These are phyloP conservation scores for Spiromastix sp. DNA, from an alignment of 2,329 filamentous ascomycete species.

Conservation along the genomic window DNA sequence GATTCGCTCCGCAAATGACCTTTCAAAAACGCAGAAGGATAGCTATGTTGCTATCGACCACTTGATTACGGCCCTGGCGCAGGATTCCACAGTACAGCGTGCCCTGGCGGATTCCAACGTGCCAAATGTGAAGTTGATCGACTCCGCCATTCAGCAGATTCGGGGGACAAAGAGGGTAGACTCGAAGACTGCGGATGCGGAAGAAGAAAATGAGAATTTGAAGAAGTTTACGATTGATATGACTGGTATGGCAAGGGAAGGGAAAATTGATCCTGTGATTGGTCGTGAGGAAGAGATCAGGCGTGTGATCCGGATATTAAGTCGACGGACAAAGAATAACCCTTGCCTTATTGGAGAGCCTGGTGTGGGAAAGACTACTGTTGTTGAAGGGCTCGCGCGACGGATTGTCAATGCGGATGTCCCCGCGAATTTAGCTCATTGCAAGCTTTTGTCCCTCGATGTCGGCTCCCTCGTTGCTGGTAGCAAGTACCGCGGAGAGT, in stretches of 20 bases:
- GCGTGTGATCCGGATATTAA: slow-evolving; percentile 82
- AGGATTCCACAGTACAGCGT: slow-evolving; percentile 64
- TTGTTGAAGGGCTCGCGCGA: slow-evolving; percentile 89
- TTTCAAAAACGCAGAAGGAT: slow-evolving; percentile 97
- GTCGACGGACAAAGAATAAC: slow-evolving; percentile 94
- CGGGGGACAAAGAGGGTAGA: slow-evolving; percentile 89
- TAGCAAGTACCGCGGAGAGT: slow-evolving; percentile 97
- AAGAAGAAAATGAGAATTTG: slow-evolving; percentile 87
- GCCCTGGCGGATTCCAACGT: slow-evolving; percentile 79
- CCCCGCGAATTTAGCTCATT: slow-evolving; percentile 86
- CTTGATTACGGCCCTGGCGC: slow-evolving; percentile 72
- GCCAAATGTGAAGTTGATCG: slow-evolving; percentile 80
- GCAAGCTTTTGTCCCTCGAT: slow-evolving; percentile 88
- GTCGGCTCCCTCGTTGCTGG: slow-evolving; percentile 91
- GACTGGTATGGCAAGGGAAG: slow-evolving; percentile 90
- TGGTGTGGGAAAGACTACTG: slow-evolving; percentile 96
- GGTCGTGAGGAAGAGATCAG: slow-evolving; percentile 93
- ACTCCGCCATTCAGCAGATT: slow-evolving; percentile 83
- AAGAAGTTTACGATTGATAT: slow-evolving; percentile 99
- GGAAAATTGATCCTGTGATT: slow-evolving; percentile 96
- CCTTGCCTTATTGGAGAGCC: slow-evolving; percentile 95
- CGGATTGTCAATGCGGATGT: slow-evolving; percentile 96
- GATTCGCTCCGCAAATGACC: slow-evolving; percentile 70
- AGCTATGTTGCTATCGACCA: slow-evolving; percentile 91
- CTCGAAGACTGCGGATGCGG: slow-evolving; percentile 86